phyloP scores from a whole-genome alignment of 345 rosid species.

The Viola odorata region DNA sequence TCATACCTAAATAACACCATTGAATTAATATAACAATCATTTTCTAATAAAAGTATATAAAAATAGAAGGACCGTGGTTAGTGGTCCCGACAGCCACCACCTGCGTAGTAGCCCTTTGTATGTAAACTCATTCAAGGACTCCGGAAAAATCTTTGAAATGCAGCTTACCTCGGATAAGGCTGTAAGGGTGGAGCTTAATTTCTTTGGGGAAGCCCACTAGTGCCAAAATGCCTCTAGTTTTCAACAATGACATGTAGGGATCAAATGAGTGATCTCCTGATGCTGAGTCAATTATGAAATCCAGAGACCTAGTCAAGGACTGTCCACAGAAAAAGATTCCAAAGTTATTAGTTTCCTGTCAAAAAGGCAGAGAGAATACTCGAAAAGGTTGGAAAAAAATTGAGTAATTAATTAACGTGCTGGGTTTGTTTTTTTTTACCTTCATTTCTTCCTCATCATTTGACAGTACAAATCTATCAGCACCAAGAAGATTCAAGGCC shows the following conservation, averaged over 20 bases:
- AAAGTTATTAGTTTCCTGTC: too few species aligned
- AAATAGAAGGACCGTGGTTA: too few species aligned
- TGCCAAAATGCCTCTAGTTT: slow-evolving; percentile 54
- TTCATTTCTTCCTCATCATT: slow-evolving; percentile 73
- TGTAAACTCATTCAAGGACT: neutral
- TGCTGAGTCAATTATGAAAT: slow-evolving; percentile 78
- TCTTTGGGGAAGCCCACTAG: slow-evolving; percentile 81
- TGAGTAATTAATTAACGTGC: too few species aligned
- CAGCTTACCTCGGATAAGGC: slow-evolving; percentile 51
- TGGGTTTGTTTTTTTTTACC: too few species aligned
- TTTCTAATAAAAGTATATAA: neutral
- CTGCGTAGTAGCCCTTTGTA: neutral
- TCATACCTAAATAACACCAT: slow-evolving; percentile 48
- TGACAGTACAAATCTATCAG: slow-evolving; percentile 59
- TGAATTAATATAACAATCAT: neutral
- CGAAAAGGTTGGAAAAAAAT: neutral
- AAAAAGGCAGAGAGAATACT: neutral
- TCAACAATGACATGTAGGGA: slow-evolving; percentile 70
- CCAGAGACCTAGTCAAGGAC: slow-evolving; percentile 56
- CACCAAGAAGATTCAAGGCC: slow-evolving; percentile 62
- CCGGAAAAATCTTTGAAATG: neutral
- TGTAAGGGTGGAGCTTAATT: slow-evolving; percentile 71
- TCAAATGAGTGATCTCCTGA: slow-evolving; percentile 88
- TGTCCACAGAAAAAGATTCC: slow-evolving; percentile 22
- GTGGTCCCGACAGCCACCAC: neutral